A percentile compares a stretch with the other conserved stretches of the same genome.
Conservation (phyloP, 192 early-diverging fungal species). For the Haplosporangium gracile region DNA sequence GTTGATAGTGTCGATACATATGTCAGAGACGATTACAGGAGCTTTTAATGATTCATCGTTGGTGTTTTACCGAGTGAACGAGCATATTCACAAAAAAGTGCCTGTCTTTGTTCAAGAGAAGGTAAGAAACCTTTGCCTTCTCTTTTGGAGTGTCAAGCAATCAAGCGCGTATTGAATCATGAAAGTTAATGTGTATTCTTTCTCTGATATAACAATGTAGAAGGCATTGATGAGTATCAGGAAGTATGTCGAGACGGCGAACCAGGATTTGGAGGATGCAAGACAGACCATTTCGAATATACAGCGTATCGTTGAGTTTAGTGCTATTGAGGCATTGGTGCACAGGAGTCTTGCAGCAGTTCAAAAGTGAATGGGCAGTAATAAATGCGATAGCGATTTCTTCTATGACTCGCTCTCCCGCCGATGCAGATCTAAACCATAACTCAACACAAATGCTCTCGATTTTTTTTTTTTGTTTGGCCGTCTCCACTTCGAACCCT, state of each 20-base stretch:
- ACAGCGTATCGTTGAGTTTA: slow-evolving; percentile 33
- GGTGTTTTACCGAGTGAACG: slow-evolving; percentile 46
- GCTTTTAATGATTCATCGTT: slow-evolving; percentile 39
- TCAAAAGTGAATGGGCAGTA: not conserved
- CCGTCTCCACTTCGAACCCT: not conserved
- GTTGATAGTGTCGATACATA: slow-evolving; percentile 34
- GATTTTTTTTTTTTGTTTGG: not conserved
- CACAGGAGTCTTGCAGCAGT: slow-evolving; percentile 16
- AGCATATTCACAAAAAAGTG: slow-evolving; percentile 50
- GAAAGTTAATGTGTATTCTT: not conserved
- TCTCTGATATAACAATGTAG: not conserved
- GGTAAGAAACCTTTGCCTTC: slow-evolving; percentile 12
- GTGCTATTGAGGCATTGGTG: slow-evolving; percentile 35
- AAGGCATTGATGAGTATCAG: slow-evolving; percentile 24
- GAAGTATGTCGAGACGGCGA: slow-evolving; percentile 32
- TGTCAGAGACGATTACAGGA: slow-evolving; percentile 36
- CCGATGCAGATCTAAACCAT: not conserved
- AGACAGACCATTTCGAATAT: slow-evolving; percentile 38
- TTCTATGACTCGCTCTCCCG: not conserved
- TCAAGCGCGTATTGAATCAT: not conserved
- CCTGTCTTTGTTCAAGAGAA: slow-evolving; percentile 48
- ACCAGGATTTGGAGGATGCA: slow-evolving; percentile 54
- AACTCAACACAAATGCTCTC: not conserved
- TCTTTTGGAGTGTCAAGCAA: not conserved
- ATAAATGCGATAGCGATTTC: not conserved